phyloP scores from a whole-genome alignment of 2,329 filamentous ascomycete species.

The Gaeumannomyces tritici region DNA sequence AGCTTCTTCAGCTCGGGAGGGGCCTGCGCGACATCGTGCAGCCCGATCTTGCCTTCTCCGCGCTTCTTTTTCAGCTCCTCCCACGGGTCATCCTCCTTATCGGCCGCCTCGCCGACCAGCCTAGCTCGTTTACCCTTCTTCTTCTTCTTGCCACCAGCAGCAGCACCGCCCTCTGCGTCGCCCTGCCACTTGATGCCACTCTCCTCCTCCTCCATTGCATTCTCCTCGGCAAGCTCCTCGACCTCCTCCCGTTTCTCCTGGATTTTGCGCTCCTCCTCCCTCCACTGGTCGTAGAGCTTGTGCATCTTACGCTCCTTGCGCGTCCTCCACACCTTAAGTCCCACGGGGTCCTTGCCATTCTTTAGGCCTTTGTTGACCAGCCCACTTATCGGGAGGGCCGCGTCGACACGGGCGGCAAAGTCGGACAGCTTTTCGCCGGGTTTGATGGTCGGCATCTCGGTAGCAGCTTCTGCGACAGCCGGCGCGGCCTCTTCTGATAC shows the following conservation, averaged over 20 bases:
- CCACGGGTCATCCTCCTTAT: slow-evolving; percentile 62
- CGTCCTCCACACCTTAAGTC: slow-evolving; percentile 61
- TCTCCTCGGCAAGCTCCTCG: slow-evolving; percentile 52
- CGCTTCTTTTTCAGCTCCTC: slow-evolving; percentile 59
- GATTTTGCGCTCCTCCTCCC: slow-evolving; percentile 54
- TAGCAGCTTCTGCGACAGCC: neutral
- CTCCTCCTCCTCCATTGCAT: slow-evolving; percentile 50
- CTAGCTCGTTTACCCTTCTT: slow-evolving; percentile 30
- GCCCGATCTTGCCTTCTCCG: slow-evolving; percentile 40
- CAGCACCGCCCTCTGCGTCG: slow-evolving; percentile 16
- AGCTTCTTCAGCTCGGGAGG: slow-evolving; percentile 64
- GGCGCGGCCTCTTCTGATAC: slow-evolving; percentile 10
- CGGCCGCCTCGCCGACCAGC: slow-evolving; percentile 30
- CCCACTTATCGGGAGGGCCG: slow-evolving; percentile 66
- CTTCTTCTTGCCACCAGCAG: slow-evolving; percentile 33
- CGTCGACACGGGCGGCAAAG: slow-evolving; percentile 75
- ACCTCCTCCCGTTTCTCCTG: slow-evolving; percentile 58
- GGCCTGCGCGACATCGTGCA: slow-evolving; percentile 58
- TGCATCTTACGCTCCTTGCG: slow-evolving; percentile 79
- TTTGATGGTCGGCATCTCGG: slow-evolving; percentile 56
- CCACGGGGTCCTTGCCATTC: slow-evolving; percentile 52
- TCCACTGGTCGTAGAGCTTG: slow-evolving; percentile 71
- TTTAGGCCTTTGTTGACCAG: slow-evolving; percentile 54
- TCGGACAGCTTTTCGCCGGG: slow-evolving; percentile 78
- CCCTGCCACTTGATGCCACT: slow-evolving; percentile 36